phyloP scores from a whole-genome alignment of 768 basidiomycete genomes.

The Bullera alba region DNA sequence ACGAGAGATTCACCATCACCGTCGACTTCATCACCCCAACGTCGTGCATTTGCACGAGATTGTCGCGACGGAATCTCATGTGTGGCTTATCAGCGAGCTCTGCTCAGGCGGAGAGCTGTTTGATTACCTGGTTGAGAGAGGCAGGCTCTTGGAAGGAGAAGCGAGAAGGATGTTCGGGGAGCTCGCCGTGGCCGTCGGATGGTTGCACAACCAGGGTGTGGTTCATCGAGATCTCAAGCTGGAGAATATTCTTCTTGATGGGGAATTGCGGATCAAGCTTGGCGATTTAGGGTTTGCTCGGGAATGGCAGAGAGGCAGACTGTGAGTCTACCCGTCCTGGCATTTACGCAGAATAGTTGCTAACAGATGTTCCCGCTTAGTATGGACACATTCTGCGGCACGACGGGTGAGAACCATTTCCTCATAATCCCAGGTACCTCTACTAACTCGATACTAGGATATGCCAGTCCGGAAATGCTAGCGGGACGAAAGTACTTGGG shows the following conservation, averaged over 20 bases:
- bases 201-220: slow-evolving; percentile 84
- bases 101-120: slow-evolving; percentile 96
- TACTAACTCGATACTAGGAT: slow-evolving; percentile 23
- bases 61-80: slow-evolving; percentile 87
- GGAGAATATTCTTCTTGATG: slow-evolving; percentile 88
- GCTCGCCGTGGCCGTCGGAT: slow-evolving; percentile 83
- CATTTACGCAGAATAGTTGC: slow-evolving; percentile 28
- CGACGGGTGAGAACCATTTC: slow-evolving; percentile 57
- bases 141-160: slow-evolving; percentile 76
- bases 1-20: slow-evolving; percentile 96
- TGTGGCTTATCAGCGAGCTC: slow-evolving; percentile 96
- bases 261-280: slow-evolving; percentile 81
- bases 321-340: slow-evolving; percentile 17
- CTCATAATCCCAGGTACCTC: neutral
- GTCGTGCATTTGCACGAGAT: slow-evolving; percentile 96
- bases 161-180: slow-evolving; percentile 88
- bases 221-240: slow-evolving; percentile 96
- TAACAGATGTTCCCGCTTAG: slow-evolving; percentile 69
- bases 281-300: slow-evolving; percentile 93
- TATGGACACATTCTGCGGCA: slow-evolving; percentile 92
- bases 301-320: slow-evolving; percentile 53
- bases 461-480: slow-evolving; percentile 89
- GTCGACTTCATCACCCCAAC: slow-evolving; percentile 89
- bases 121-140: slow-evolving; percentile 94
- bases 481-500: slow-evolving; percentile 82